Evolutionary conservation across 2,329 filamentous ascomycete species (phyloP), one percentile per base, ranked within the genome.

Genomic region (Scedosporium dehoogii): DNA sequence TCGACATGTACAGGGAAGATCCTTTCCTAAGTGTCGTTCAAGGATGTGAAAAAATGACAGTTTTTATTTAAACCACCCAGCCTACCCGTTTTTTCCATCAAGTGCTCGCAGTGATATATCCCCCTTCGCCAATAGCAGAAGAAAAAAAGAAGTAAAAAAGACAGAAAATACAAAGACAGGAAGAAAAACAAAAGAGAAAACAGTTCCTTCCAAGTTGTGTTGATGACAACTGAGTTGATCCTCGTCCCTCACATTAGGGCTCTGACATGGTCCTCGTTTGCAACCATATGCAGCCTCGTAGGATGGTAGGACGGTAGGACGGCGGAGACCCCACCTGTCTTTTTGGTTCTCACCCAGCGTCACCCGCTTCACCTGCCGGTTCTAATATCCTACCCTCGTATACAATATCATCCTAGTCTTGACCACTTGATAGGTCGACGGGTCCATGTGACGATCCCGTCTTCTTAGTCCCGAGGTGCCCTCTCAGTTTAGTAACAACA

Each of bases 21-120:
- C 18, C 51, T 12, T 18, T 23, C 44, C 18, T 23, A 2, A 25
- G 7, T 12, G 2, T 4, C 6, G 12, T 2, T 14, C 2, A 60
- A 64, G 27, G 14, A 38, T 9, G 27, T n/a, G 27, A 58, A 59
- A 16, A 48, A 62, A 51, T 57, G 33, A 14, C 41, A 56, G n/a
- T 51, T 59, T 59, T 59, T 46, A 46, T 27, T 59, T 59, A 46
- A 46, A 59, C 21, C 51, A 55, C 51, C 51, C 51, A 55, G 23
- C 18, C 51, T 12, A 55, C 21, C 48, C 48, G 25, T n/a, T n/a
- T 55, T 55, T 55, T 55, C 51, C 51, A 55, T 16, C 51, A 55
- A 5, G 27, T 55, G 51, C 51, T 55, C 51, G 16, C 51, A 23
- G 51, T 55, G 51, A 55, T 55, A 55, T 55, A 55, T 23, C 51